Percentiles rank a stretch among this genome's conserved stretches.
These are phyloP conservation scores for Hawksworthiomyces lignivorus DNA, from an alignment of 2,329 filamentous ascomycete genomes.

Conservation along the genomic window DNA sequence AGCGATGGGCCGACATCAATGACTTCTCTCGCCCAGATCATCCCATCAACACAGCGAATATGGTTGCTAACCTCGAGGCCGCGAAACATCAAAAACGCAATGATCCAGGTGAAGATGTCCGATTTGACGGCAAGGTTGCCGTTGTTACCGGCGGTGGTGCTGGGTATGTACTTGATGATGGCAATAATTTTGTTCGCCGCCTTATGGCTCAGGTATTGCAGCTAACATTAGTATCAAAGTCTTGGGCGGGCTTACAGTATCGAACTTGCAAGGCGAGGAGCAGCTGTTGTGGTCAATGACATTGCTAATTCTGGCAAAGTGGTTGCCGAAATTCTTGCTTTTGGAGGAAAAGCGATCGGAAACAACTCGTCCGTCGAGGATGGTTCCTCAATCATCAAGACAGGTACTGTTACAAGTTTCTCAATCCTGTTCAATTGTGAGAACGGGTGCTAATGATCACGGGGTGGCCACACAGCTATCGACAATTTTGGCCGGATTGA, in stretches of 20 bases:
- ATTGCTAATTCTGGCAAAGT: slow-evolving; percentile 85
- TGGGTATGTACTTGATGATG: too few relatives aligned
- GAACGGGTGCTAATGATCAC: too few relatives aligned
- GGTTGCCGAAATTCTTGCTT: slow-evolving; percentile 84
- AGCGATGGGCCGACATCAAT: slow-evolving; percentile 80
- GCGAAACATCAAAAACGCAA: slow-evolving; percentile 70
- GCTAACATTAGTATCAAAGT: too few relatives aligned
- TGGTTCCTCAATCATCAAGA: slow-evolving; percentile 84
- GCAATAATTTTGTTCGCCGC: too few relatives aligned
- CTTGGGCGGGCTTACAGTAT: slow-evolving; percentile 88
- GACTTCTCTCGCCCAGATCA: slow-evolving; percentile 78
- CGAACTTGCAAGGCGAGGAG: slow-evolving; percentile 73
- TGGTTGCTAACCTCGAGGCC: slow-evolving; percentile 76
- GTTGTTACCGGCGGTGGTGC: slow-evolving; percentile 83
- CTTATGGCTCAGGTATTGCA: too few relatives aligned
- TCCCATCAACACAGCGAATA: slow-evolving; percentile 79
- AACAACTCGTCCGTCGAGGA: slow-evolving; percentile 93
- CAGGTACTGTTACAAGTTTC: too few relatives aligned
- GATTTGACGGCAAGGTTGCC: slow-evolving; percentile 79
- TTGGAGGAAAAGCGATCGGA: slow-evolving; percentile 82
- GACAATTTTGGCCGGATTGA: slow-evolving; percentile 91
- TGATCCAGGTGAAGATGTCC: slow-evolving; percentile 62
- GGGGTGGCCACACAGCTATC: too few relatives aligned
- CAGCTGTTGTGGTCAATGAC: slow-evolving; percentile 89
- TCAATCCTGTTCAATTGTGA: too few relatives aligned